Base-by-base conservation (phyloP, 1,284 basidiomycete genomes). In the Leucoagaricus sp. region DNA sequence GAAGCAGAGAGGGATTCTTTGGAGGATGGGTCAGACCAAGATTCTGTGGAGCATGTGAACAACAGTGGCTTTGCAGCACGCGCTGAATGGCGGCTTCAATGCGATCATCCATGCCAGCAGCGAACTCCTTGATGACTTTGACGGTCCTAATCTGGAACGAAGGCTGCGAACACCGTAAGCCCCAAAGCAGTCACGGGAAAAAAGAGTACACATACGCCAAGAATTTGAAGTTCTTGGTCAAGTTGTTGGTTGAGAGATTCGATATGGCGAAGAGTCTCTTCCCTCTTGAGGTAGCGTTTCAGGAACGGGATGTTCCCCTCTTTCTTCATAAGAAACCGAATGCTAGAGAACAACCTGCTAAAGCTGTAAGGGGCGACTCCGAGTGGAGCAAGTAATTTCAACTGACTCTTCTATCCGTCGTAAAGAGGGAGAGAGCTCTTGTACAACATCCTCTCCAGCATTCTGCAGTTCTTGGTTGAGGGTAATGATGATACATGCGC, bases 261-360 rank as follows among this genome's bases (percentile, higher is more conserved):
- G 78, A 69, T 44, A 21, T 47, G 41, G n/a, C 34, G 23, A 15
- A 88, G 34, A 10, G 55, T 88, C 61, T 93, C 87, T 29, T 89
- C 86, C 17, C 89, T 79, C 65, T 85, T 85, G 41, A 92, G 76
- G 67, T 91, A 93, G 1, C 89, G 80, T 71, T 89, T 90, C 57
- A 93, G 69, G 71, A 93, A 93, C 0, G 89, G 86, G 0, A 86
- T 74, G 53, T 82, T 78, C 4, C 79, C 75, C 61, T 89, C 84
- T 55, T 83, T 84, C 54, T 80, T 66, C 1, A 89, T 73, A 58
- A 89, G 77, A 9, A 66, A 63, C 40, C 76, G 71, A 6, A 90
- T 81, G 50, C 77, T 53, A 15, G 70, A 63, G 61, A 83, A 84
- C 2, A 76, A 69, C 38, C 75, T 81, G 44, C 25, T 13, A 26